These are phyloP conservation scores for Termitomyces eurrhizus DNA, from an alignment of 768 basidiomycete genomes.

Conservation along the genomic window DNA sequence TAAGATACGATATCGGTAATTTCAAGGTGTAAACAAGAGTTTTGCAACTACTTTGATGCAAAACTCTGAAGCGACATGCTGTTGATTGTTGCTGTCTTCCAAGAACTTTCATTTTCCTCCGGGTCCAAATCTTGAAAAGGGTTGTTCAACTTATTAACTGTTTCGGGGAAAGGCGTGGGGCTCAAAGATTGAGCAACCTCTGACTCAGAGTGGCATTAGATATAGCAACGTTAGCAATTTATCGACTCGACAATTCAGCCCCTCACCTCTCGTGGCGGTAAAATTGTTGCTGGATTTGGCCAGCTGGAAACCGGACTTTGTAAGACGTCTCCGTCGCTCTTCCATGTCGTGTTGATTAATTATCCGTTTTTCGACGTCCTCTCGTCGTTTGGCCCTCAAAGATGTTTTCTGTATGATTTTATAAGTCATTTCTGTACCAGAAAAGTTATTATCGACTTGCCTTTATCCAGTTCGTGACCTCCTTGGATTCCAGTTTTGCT, in stretches of 20 bases:
- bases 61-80: neutral
- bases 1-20: no score
- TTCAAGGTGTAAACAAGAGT: no score
- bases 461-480: neutral
- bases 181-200: neutral
- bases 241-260: neutral
- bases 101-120: neutral
- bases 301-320: neutral
- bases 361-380: neutral
- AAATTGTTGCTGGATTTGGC: no score
- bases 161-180: neutral
- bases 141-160: neutral
- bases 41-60: neutral
- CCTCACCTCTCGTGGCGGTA: neutral
- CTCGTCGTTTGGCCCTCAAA: neutral
- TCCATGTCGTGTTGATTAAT: neutral
- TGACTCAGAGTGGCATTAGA: neutral
- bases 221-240: neutral
- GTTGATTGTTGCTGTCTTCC: neutral
- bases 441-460: neutral
- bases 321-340: neutral
- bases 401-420: neutral
- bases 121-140: neutral
- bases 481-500: neutral
- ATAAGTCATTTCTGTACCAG: no score